A percentile compares a stretch with the other conserved stretches of the same genome.
These are phyloP conservation scores for Saitozyma podzolica DNA, from an alignment of 768 basidiomycete species.

Conservation along the genomic window DNA sequence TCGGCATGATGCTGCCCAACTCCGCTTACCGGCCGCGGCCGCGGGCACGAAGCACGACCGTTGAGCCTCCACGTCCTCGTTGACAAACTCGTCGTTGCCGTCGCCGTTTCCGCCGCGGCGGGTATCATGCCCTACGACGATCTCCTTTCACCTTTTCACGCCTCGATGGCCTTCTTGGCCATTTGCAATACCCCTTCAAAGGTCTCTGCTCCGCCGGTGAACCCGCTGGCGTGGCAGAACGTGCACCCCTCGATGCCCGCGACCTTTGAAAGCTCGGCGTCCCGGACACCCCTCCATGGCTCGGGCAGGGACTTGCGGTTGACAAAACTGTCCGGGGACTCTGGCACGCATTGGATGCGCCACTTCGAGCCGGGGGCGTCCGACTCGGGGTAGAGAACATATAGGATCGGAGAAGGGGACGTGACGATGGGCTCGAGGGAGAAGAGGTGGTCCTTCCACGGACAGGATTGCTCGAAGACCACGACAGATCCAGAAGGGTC, in stretches of 20 bases:
- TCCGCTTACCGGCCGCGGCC: too few species aligned
- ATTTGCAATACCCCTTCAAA: conserved; percentile 82
- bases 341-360: conserved; percentile 90
- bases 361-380: conserved; percentile 71
- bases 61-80: too few species aligned
- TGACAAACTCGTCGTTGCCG: too few species aligned
- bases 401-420: conserved; percentile 64
- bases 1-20: too few species aligned
- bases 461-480: conserved; percentile 61
- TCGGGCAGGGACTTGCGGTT: conserved; percentile 91
- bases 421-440: conserved; percentile 68
- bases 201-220: conserved; percentile 86
- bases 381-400: conserved; percentile 75
- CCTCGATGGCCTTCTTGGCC: conserved; percentile 58
- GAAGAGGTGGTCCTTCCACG: conserved; percentile 81
- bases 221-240: conserved; percentile 94
- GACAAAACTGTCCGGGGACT: conserved; percentile 77
- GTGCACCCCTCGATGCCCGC: conserved; percentile 79
- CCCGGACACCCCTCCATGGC: conserved; percentile 86
- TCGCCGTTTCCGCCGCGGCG: too few species aligned
- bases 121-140: too few species aligned
- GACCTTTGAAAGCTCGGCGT: conserved; percentile 71
- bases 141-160: neutral
- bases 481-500: conserved; percentile 77
- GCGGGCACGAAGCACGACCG: too few species aligned